Base-by-base conservation (phyloP, 2,329 filamentous ascomycete genomes). In the Eurotiales sp. region DNA sequence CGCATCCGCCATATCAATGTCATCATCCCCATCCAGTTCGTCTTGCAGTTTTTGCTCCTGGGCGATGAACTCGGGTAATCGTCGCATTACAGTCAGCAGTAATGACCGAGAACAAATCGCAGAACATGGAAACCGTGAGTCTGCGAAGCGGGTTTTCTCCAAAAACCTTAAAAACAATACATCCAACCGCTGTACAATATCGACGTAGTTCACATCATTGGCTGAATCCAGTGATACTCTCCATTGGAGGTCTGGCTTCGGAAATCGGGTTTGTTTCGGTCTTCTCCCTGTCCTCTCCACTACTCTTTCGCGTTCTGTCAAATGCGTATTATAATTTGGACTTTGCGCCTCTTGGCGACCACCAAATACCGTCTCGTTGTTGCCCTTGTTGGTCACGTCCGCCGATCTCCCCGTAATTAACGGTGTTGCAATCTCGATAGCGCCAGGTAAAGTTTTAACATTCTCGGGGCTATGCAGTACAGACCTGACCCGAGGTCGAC, bases 361-460 rank as follows among this genome's bases (percentile, higher is more conserved):
- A 15, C 29, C 2, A 49, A 51, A 10, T 61, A 58, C 25, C 56
- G 59, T 25, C 55, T 47, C 30, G 59, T 50, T 48, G 41, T 62
- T 56, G 10, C 40, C 42, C 23, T 34, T 22, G 15, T 25, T 12
- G 21, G 32, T 23, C 51, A 34, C n/a, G 25, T 53, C 30, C 51
- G 59, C 61, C 48, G 55, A 41, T 47, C 62, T 70, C 8, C 70
- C 70, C 1, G 64, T 66, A 52, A 73, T 71, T 57, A 72, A 57
- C 12, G 70, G 71, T 22, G 71, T 73, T 25, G 70, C 67, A 37
- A 73, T 63, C 41, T 71, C 65, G 52, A 73, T 70, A 25, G 70
- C 69, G 3, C 70, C 71, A 14, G 70, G 71, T 12, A 71, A 55
- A 19, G 62, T 64, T 46, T 60, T 67, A 36, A 58, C 58, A 8